Conservation (phyloP, 208 protist genomes). For the Wallacemonas rigidus region DNA sequence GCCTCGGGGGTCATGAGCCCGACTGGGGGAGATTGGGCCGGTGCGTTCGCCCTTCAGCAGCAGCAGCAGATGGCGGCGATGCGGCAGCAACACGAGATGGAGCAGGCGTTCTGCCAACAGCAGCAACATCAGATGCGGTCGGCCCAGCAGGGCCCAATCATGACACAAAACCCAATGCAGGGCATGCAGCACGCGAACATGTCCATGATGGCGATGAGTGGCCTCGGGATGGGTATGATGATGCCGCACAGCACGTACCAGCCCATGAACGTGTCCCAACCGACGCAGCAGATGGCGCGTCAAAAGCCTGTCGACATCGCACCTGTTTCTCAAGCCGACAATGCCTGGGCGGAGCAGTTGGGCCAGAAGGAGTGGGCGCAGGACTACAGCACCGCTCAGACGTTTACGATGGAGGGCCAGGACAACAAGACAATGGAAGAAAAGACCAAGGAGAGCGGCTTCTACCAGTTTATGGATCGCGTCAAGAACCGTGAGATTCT, state of each 20-base stretch:
- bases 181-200: slow-evolving; percentile 52
- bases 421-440: slow-evolving; percentile 56
- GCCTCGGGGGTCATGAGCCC: slow-evolving; percentile 20
- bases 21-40: slow-evolving; percentile 46
- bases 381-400: slow-evolving; percentile 72
- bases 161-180: slow-evolving; percentile 41
- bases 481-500: slow-evolving; percentile 70
- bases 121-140: slow-evolving; percentile 50
- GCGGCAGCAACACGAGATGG: slow-evolving; percentile 52
- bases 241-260: slow-evolving; percentile 52
- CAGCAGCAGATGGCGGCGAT: slow-evolving; percentile 35
- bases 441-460: slow-evolving; percentile 62
- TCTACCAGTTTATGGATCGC: slow-evolving; percentile 85
- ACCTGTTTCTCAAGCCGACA: slow-evolving; percentile 24
- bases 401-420: slow-evolving; percentile 50
- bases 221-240: slow-evolving; percentile 50
- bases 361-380: slow-evolving; percentile 68
- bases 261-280: slow-evolving; percentile 37
- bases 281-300: slow-evolving; percentile 29
- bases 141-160: slow-evolving; percentile 14
- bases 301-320: slow-evolving; percentile 23
- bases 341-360: slow-evolving; percentile 62
- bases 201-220: slow-evolving; percentile 38
- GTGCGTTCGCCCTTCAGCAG: slow-evolving; percentile 41
- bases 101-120: slow-evolving; percentile 48